Conservation (phyloP, 1,139 yeast genomes). For the Blastobotrys buckinghamii region DNA sequence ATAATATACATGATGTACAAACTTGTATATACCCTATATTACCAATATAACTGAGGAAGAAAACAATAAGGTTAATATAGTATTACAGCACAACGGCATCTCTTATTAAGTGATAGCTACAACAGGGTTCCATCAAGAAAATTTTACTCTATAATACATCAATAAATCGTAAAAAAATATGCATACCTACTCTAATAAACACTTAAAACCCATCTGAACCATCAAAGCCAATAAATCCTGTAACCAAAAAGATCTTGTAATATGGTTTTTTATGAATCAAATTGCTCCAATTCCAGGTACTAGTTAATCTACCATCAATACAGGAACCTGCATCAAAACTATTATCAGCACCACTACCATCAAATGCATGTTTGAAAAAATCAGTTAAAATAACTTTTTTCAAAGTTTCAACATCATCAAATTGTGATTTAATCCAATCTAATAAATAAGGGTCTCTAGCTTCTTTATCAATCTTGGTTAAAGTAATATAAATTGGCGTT, state of each 20-base stretch:
- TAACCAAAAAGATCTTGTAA: constrained; percentile 53
- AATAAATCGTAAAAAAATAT: too few species aligned
- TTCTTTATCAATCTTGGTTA: constrained; percentile 45
- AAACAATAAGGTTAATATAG: too few species aligned
- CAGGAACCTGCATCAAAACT: constrained; percentile 76
- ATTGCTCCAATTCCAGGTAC: constrained; percentile 78
- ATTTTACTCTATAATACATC: too few species aligned
- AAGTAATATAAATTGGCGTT: constrained; percentile 57
- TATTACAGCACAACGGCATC: too few species aligned
- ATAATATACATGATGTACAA: too few species aligned
- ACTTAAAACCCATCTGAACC: constrained; percentile 51
- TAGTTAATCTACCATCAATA: constrained; percentile 69
- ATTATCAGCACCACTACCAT: constrained; percentile 72
- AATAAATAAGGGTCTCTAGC: constrained; percentile 44
- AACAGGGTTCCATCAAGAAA: too few species aligned
- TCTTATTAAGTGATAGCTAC: too few species aligned
- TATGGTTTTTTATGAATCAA: constrained; percentile 57
- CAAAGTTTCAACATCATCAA: constrained; percentile 46
- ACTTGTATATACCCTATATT: too few species aligned
- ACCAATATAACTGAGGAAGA: too few species aligned
- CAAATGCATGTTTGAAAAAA: constrained; percentile 70
- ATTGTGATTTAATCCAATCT: constrained; percentile 50
- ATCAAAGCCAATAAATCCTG: constrained; percentile 74
- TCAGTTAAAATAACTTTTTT: constrained; percentile 53
- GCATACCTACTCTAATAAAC: too few species aligned